These are phyloP conservation scores for Penicillium glabrum DNA, from an alignment of 2,329 filamentous ascomycete genomes.

Conservation along the genomic window DNA sequence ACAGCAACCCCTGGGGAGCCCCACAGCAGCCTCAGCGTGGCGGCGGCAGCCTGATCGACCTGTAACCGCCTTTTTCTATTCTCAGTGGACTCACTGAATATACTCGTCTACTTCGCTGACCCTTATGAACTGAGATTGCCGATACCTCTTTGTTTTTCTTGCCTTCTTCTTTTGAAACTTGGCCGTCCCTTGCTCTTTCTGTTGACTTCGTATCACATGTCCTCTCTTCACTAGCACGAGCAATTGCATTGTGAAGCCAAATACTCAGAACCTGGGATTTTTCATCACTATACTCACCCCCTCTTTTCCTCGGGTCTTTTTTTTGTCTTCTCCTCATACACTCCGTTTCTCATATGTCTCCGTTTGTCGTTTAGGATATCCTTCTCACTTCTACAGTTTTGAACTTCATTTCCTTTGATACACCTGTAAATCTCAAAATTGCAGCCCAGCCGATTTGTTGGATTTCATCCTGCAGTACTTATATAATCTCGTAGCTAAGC, in stretches of 20 bases:
- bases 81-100: neutral
- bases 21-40: slow-evolving; percentile 47
- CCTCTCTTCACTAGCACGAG: neutral
- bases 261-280: neutral
- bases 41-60: slow-evolving; percentile 62
- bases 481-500: neutral
- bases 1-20: slow-evolving; percentile 57
- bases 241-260: slow-evolving; percentile 10
- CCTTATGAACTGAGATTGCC: neutral
- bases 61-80: slow-evolving; percentile 37
- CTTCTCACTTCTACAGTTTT: slow-evolving; percentile 23
- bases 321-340: neutral
- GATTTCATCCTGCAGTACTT: neutral
- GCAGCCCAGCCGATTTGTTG: neutral
- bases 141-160: slow-evolving; percentile 1
- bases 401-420: slow-evolving; percentile 4
- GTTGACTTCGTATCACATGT: neutral
- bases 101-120: neutral
- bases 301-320: neutral
- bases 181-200: neutral
- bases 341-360: slow-evolving; percentile 18
- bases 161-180: neutral
- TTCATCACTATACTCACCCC: neutral
- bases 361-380: slow-evolving; percentile 25
- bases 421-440: neutral